These are phyloP conservation scores for Nasturtium officinale DNA, from an alignment of 345 rosid genomes.

Conservation along the genomic window DNA sequence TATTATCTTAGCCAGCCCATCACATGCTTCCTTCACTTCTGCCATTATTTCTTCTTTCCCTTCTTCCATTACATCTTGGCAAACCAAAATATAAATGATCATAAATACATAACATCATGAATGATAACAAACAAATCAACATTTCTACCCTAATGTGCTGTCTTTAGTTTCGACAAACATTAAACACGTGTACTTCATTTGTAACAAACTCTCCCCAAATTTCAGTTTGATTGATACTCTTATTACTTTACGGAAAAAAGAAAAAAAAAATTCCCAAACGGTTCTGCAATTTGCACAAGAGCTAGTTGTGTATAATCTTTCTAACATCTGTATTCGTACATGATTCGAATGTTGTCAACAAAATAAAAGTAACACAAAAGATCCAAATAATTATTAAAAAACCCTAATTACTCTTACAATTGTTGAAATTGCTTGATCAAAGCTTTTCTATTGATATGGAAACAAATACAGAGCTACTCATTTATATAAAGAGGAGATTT, in stretches of 20 bases:
- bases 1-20: constrained; percentile 20
- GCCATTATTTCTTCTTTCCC: constrained; percentile 19
- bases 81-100: background rate
- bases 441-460: too few species aligned
- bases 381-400: constrained; percentile 5
- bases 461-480: too few species aligned
- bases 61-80: constrained; percentile 21
- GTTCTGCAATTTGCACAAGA: background rate
- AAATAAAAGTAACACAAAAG: constrained; percentile 2
- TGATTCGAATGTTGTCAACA: background rate
- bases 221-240: background rate
- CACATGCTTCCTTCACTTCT: constrained; percentile 33
- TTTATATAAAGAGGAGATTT: too few species aligned
- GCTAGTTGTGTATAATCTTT: background rate
- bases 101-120: background rate
- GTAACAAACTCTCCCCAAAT: background rate
- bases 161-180: background rate
- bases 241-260: background rate
- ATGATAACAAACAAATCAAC: constrained; percentile 11
- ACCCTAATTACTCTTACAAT: too few species aligned
- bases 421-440: too few species aligned
- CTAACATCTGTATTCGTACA: constrained; percentile 4
- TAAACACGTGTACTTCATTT: background rate
- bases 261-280: background rate
- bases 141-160: background rate